phyloP scores from a whole-genome alignment of 2,329 filamentous ascomycete species.

The Apiospora pterosperma region DNA sequence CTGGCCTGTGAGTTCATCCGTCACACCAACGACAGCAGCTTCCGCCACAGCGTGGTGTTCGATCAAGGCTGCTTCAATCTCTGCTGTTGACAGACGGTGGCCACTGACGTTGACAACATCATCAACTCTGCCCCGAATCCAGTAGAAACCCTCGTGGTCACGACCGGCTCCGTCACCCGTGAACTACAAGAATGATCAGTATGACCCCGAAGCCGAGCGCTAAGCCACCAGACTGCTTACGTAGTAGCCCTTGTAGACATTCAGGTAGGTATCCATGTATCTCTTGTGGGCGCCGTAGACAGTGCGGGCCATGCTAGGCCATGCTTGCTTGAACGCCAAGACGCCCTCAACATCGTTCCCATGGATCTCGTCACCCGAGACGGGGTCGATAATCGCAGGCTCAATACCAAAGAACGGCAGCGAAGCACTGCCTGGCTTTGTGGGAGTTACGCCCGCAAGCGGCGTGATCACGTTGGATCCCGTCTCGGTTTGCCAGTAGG shows the following conservation, averaged over 20 bases:
- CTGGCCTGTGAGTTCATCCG: constrained; percentile 93
- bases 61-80: constrained; percentile 95
- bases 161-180: constrained; percentile 92
- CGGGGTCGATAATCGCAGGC: constrained; percentile 93
- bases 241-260: constrained; percentile 97
- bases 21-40: constrained; percentile 89
- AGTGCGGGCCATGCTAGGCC: constrained; percentile 97
- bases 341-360: constrained; percentile 98
- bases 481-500: constrained; percentile 99
- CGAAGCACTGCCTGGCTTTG: constrained; percentile 93
- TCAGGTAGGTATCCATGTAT: constrained; percentile 98
- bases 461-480: constrained; percentile 95
- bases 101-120: constrained; percentile 98
- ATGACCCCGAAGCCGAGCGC: background rate
- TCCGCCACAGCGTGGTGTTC: constrained; percentile 90
- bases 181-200: constrained; percentile 51
- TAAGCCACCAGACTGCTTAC: constrained; percentile 50
- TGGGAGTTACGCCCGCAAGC: constrained; percentile 87
- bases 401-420: constrained; percentile 98
- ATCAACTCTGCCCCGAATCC: constrained; percentile 97
- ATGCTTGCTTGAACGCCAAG: constrained; percentile 93
- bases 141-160: constrained; percentile 98
- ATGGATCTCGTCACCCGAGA: constrained; percentile 87
- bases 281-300: constrained; percentile 97
- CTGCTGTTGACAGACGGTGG: constrained; percentile 91